Percentiles rank a stretch among this genome's conserved stretches.
These are phyloP conservation scores for Neurospora pannonica DNA, from an alignment of 495 filamentous ascomycete species.

Conservation along the genomic window DNA sequence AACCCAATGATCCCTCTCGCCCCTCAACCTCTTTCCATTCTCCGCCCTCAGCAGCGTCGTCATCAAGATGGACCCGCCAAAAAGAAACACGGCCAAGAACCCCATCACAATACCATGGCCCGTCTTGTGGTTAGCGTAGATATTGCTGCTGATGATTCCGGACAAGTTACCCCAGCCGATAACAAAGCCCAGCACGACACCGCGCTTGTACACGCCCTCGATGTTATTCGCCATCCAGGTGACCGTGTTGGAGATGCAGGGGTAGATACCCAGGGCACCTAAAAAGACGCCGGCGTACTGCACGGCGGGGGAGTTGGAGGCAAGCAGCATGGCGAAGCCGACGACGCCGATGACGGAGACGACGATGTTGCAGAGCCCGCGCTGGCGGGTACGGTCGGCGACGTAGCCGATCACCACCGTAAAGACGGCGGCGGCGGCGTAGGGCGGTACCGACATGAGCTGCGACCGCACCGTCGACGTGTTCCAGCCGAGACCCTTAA, in stretches of 20 bases:
- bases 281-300: slow-evolving; percentile 82
- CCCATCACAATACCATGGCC: slow-evolving; percentile 40
- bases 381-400: slow-evolving; percentile 67
- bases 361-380: slow-evolving; percentile 75
- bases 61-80: slow-evolving; percentile 51
- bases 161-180: slow-evolving; percentile 94
- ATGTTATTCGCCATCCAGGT: slow-evolving; percentile 84
- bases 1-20: slow-evolving; percentile 60
- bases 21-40: slow-evolving; percentile 50
- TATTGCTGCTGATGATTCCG: slow-evolving; percentile 74
- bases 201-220: slow-evolving; percentile 88
- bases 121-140: slow-evolving; percentile 38
- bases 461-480: slow-evolving; percentile 55
- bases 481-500: slow-evolving; percentile 61
- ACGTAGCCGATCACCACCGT: slow-evolving; percentile 69
- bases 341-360: slow-evolving; percentile 61
- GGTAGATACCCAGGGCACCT: slow-evolving; percentile 84
- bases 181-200: slow-evolving; percentile 75
- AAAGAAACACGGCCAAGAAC: slow-evolving; percentile 40
- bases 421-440: slow-evolving; percentile 69
- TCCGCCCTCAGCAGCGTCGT: slow-evolving; percentile 54
- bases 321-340: slow-evolving; percentile 74
- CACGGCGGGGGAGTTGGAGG: slow-evolving; percentile 45
- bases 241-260: slow-evolving; percentile 84
- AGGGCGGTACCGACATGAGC: slow-evolving; percentile 79